Base-by-base conservation (phyloP, 2,329 filamentous ascomycete species). In the Cadophora malorum region DNA sequence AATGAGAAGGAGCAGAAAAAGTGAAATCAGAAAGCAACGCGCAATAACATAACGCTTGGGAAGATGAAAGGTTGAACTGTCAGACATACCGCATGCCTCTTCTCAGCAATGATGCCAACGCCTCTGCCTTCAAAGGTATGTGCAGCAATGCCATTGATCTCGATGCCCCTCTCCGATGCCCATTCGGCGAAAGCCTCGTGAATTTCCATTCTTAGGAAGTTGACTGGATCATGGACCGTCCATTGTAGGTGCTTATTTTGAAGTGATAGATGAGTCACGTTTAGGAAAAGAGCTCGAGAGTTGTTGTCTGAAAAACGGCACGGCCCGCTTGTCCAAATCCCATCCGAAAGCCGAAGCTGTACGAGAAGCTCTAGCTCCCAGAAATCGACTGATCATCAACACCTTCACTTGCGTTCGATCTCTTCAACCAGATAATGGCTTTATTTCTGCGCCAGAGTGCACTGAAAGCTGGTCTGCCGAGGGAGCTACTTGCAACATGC, bases 101-200 rank as follows among this genome's bases (percentile, higher is more conserved):
- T 84, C 14, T 87, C 89, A 5, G 93, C 90, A 62, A 94, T 84
- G 66, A 97, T 88, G 58, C 94, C 94, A 64, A 96, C 85, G 33
- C 94, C 94, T 65, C 91, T 85, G 1, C 89, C 91, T 6, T 89
- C 86, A 19, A 97, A 88, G 49, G 82, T 82, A 50, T 88, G 84
- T 5, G 93, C 89, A 2, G 82, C 82, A 59, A 96, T 87, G 33
- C 89, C 89, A 73, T 90, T 84, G 72, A 93, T 85, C 45, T 84
- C 79, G 33, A 96, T 85, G 16, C 91, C 91, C 67, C 88, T 84
- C 1, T 80, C 79, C 53, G 83, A 77, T 1, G 91, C 90, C 92
- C 93, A 97, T 68, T 83, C 75, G 2, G 90, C 82, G 68, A 96
- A 91, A 9, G 82, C 79, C 31, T 85, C 80, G 66, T 78, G 76